Evolutionary conservation across 1,139 yeast genomes (phyloP), one percentile per base, ranked within the genome.

Genomic region (Suhomyces wounanorum): DNA sequence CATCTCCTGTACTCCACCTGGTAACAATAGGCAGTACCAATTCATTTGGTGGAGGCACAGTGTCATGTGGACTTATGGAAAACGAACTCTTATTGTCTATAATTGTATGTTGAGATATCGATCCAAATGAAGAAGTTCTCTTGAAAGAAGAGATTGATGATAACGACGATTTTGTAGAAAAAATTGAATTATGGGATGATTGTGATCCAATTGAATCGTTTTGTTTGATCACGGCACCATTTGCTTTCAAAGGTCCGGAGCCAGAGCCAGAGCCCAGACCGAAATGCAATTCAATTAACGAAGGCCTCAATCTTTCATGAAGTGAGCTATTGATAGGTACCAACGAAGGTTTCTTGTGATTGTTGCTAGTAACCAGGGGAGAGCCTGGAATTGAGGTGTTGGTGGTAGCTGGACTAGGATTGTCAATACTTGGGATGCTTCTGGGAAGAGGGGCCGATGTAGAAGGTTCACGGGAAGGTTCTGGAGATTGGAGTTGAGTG

Each of bases 211-310:
- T 61, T 16, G 73, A 67, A 43, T 66, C 67, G 39, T 54, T 55
- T 14, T 52, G 47, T 30, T 52, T 47, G 26, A 41, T 8, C 25
- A 47, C n/a, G 2, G 50, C 23, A 3, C 49, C 49, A 14, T 31
- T 41, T n/a, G 42, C 16, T 16, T 33, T 28, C 21, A 38, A 33
- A 5, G 50, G 44, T 3, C 47, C 38, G 3, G 48, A 16, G 5
- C 44, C 48, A 7, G 42, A 23, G 45, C 37, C 43, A 8, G 54
- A 31, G 8, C 48, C 46, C 28, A 51, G 45, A 11, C 63, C 63
- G 41, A 57, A 56, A 54, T 77, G 76, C 39, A 75, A 58, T 54
- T 78, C 82, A 38, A 73, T 60, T 40, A 78, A 63, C 2, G 81
- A 75, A 0, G 81, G 81, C 47, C 82, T 66, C 43, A 77, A 47